Base-by-base conservation (phyloP, 2,329 filamentous ascomycete species). In the Boeremia lycopersici region DNA sequence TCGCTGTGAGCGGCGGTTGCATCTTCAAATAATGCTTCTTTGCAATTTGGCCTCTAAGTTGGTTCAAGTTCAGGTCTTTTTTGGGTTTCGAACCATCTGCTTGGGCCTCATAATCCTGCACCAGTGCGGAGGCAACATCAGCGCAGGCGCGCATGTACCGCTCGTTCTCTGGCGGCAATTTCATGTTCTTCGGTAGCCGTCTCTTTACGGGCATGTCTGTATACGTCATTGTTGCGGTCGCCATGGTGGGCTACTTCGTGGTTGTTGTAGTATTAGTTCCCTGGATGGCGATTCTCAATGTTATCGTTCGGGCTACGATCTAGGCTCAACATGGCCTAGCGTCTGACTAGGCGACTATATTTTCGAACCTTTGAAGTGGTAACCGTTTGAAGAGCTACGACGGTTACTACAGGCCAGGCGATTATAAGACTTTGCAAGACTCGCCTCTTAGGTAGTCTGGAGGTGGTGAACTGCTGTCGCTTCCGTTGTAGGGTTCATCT, bases 61-160 rank as follows among this genome's bases (percentile, higher is more conserved):
- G 83, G 77, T 99, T 99, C 67, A 99, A 83, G 73, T 99, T 99
- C 76, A 98, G 84, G 75, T 99, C 93, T 74, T 88, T 91, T 71
- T 86, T 87, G 0, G 89, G 84, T 58, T 86, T 87, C 41, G 85
- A 87, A 45, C 85, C 83, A 72, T 96, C 88, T 64, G 87, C 87
- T 63, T 88, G 84, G 26, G 89, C 83, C 76, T 98, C 93, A 73
- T 96, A 91, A 70, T 98, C 93, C 71, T 97, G 91, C 67, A 99
- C 96, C 42, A 99, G 84, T 48, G 89, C 89, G 72, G 91, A 96
- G 47, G 93, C 93, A 69, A 99, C 93, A 68, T 99, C 96, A 59
- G 93, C 93, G 76, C 96, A 99, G 67, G 92, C 95, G 74, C 92
- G 86, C 76, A 98, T 85, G 75, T 90, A 97, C 47, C 95, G 88